A percentile compares a stretch with the other conserved stretches of the same genome.
Conservation (phyloP, 1,284 basidiomycete genomes). For the Polyporus tsugae region DNA sequence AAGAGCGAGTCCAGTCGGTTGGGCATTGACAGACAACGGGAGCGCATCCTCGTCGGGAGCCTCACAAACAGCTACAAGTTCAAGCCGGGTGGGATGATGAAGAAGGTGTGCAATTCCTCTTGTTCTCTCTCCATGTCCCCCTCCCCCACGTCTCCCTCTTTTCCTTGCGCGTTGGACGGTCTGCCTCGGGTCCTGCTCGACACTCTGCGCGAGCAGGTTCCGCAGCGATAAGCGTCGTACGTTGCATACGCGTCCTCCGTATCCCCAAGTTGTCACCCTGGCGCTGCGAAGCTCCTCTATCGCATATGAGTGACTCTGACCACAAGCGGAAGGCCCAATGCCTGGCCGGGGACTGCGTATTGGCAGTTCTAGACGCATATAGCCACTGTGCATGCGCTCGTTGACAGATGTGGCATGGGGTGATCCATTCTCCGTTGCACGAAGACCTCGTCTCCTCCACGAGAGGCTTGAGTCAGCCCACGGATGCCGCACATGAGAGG, state of each 20-base stretch:
- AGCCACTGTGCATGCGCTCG: background rate
- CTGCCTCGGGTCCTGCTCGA: constrained; percentile 8
- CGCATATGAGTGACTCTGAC: background rate
- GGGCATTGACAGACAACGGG: constrained; percentile 72
- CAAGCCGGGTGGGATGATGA: constrained; percentile 91
- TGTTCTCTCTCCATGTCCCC: background rate
- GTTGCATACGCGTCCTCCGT: constrained; percentile 11
- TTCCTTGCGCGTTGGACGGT: constrained; percentile 1
- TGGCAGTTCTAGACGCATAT: constrained; percentile 5
- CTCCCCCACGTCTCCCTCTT: background rate
- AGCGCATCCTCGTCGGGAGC: constrained; percentile 86
- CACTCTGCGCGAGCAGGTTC: constrained; percentile 7
- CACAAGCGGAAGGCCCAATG: background rate
- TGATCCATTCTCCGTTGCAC: background rate
- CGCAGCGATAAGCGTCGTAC: constrained; percentile 22
- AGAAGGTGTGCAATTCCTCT: constrained; percentile 73
- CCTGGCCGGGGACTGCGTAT: background rate
- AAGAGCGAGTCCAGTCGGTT: constrained; percentile 58
- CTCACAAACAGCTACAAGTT: constrained; percentile 93
- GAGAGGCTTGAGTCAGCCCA: background rate
- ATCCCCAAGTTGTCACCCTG: background rate
- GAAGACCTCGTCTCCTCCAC: background rate
- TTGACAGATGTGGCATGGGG: constrained; percentile 3
- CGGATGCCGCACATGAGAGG: background rate
- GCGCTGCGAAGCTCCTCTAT: constrained; percentile 4